phyloP scores from a whole-genome alignment of 495 filamentous ascomycete genomes.

The Filosporella fistucella region DNA sequence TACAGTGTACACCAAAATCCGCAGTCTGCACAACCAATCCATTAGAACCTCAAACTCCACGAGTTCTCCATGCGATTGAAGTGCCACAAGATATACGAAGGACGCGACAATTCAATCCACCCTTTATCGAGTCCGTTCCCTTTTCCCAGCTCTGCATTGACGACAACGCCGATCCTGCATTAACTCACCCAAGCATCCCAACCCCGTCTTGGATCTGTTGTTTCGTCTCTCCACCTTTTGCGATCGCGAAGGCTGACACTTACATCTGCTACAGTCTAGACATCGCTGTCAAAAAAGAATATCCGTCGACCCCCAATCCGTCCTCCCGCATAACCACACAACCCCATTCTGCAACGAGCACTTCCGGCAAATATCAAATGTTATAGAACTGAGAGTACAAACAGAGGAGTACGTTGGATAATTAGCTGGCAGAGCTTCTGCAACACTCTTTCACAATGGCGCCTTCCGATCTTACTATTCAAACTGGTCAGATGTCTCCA shows the following conservation, averaged over 20 bases:
- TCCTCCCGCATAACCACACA: not conserved
- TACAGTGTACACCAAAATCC: not conserved
- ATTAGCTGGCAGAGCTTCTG: conserved; percentile 1
- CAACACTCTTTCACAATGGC: conserved; percentile 5
- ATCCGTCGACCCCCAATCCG: not conserved
- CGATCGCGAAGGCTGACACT: not conserved
- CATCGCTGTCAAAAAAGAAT: not conserved
- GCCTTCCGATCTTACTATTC: conserved; percentile 7
- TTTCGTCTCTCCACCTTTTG: not conserved
- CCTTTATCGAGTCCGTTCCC: not conserved
- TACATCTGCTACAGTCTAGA: too few relatives aligned
- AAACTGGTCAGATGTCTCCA: conserved; percentile 7
- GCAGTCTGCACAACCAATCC: not conserved
- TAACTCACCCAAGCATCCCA: not conserved
- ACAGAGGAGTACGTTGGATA: not conserved
- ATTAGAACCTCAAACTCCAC: not conserved
- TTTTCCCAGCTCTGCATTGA: not conserved
- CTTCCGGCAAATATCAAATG: not conserved
- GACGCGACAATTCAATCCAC: not conserved
- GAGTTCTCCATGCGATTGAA: not conserved
- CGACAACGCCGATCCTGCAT: not conserved
- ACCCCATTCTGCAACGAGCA: not conserved
- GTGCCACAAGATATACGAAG: not conserved
- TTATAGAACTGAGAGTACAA: not conserved
- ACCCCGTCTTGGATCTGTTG: not conserved